Conservation (phyloP, 2,329 filamentous ascomycete species). For the Scortechinia acanthostroma region DNA sequence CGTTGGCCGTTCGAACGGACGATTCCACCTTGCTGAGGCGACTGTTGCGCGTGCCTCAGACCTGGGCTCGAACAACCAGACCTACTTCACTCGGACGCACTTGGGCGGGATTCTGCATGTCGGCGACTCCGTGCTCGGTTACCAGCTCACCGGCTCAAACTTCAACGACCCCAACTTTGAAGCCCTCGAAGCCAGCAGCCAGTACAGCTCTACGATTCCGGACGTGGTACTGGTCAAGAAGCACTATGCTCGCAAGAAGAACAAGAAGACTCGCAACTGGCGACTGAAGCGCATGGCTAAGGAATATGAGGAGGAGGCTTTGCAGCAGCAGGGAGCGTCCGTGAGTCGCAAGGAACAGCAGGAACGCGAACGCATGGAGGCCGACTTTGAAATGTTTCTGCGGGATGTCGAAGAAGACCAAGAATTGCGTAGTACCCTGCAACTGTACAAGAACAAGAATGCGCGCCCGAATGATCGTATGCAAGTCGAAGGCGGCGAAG, state of each 20-base stretch:
- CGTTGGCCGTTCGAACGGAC: slow-evolving; percentile 67
- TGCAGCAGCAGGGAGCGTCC: slow-evolving; percentile 61
- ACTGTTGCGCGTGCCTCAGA: slow-evolving; percentile 83
- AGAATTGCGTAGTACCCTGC: slow-evolving; percentile 76
- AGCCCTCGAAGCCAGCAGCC: slow-evolving; percentile 70
- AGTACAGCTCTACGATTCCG: slow-evolving; percentile 73
- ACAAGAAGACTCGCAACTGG: slow-evolving; percentile 76
- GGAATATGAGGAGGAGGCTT: slow-evolving; percentile 79
- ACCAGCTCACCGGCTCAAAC: slow-evolving; percentile 79
- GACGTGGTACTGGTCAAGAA: slow-evolving; percentile 97
- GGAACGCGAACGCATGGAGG: slow-evolving; percentile 77
- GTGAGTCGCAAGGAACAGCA: slow-evolving; percentile 52
- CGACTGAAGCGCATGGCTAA: slow-evolving; percentile 80
- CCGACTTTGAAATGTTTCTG: slow-evolving; percentile 82
- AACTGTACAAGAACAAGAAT: slow-evolving; percentile 69
- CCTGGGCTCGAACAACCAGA: slow-evolving; percentile 76
- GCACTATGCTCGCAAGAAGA: slow-evolving; percentile 79
- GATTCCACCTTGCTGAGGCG: slow-evolving; percentile 77
- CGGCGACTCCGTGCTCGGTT: slow-evolving; percentile 92
- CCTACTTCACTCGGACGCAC: slow-evolving; percentile 86
- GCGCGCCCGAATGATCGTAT: too few species aligned
- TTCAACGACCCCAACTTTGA: slow-evolving; percentile 88
- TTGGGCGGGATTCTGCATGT: slow-evolving; percentile 77
- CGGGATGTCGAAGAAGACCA: slow-evolving; percentile 92
- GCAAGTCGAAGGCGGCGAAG: slow-evolving; percentile 30